Evolutionary conservation across 2,329 filamentous ascomycete genomes (phyloP), one percentile per base, ranked within the genome.

Genomic region (Claviceps sp.): DNA sequence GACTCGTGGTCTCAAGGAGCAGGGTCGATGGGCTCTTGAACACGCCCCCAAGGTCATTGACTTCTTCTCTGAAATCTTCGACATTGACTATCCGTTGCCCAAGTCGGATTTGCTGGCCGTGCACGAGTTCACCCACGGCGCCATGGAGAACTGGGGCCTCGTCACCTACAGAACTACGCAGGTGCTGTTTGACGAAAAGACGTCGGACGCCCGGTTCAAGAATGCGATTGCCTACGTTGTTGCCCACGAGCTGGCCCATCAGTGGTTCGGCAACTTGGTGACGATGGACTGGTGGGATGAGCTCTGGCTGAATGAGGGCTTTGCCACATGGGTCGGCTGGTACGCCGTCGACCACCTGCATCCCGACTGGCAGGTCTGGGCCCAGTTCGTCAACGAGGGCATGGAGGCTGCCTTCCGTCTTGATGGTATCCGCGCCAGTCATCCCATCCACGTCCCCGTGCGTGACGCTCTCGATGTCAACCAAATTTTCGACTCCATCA

Each of bases 311-410:
- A 95, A 95, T 63, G 91, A 97, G 69, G 90, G 90, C 13, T 98
- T 98, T 64, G 93, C 93, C 43, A 98, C 93, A 3, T 97, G 91
- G 91, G 91, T 96, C 44, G 93, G 91, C 50, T 98, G 91, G 91
- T 78, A 90, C 55, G 90, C 89, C 10, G 82, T 90, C 54, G 88
- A 97, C 64, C 80, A 94, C 64, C 81, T 97, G 52, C 88, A 97
- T 68, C 93, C 93, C 3, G 91, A 96, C 59, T 97, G 93, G 91
- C 84, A 97, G 61, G 86, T 97, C 37, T 98, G 93, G 93, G 85
- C 87, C 54, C 90, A 96, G 71, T 98, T 96, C 70, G 88, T 97
- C 62, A 89, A 89, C 70, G 93, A 97, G 73, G 87, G 86, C 61
- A 87, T 95, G 73, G 89, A 95, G 77, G 82, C 82, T 73, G 91